Base-by-base conservation (phyloP, 2,329 filamentous ascomycete species). In the Colletotrichum echinochloae region DNA sequence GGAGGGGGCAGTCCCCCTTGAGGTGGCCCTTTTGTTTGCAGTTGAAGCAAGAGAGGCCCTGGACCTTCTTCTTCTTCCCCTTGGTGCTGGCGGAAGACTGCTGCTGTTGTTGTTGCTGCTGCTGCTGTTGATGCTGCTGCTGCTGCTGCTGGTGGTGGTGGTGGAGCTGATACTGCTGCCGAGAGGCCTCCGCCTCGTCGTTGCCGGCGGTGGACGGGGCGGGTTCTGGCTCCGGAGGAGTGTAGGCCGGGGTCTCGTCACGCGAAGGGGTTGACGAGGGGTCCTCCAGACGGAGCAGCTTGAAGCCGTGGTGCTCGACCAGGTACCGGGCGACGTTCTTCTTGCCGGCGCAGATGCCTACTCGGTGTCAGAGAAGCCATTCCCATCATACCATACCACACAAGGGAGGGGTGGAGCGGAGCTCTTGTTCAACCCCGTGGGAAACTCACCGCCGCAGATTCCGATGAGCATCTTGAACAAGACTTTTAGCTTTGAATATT, bases 291-390 rank as follows among this genome's bases (percentile, higher is more conserved):
- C 89, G 86, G 67, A 98, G 87, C 56, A 89, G 89, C 71, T 88
- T 90, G 82, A 98, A 99, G 72, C 89, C 90, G 81, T 98, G 92
- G 74, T 95, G 89, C 73, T 94, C 88, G 73, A 95, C 89, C 11
- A 99, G 89, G 79, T 97, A 98, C 65, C 93, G 89, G 68, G 94
- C 94, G 74, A 98, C 93, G 12, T 94, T 94, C 78, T 90, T 91
- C 84, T 98, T 98, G 77, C 96, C 96, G 59, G 95, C 91, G 83
- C 95, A 98, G 76, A 98, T 95, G 77, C 93, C 95, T 96, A 77
- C 49, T 49, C 37, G 39, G 69, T 73, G 56, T 67, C 4, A 60
- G 64, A 39, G 12, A 23, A 1, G 23, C 33, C 30, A 23, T 39
- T 39, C 14, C 12, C 39, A 33, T 11, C 46, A 26, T 23, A n/a